Evolutionary conservation across 1,284 basidiomycete genomes (phyloP), one percentile per base, ranked within the genome.

Genomic region (Sporisorium exsertum): DNA sequence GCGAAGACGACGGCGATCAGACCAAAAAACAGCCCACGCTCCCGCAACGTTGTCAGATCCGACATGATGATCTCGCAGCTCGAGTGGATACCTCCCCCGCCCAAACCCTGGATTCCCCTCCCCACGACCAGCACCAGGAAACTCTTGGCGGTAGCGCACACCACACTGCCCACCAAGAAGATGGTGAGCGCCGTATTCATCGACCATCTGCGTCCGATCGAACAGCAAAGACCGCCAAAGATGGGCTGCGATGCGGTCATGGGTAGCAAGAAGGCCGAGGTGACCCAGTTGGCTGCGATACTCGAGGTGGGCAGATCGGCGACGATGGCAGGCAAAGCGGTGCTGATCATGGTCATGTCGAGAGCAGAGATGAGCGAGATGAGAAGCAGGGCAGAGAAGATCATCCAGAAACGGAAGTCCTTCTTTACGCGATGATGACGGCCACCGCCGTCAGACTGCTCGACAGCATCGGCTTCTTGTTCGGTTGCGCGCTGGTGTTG

Each of bases 71-170:
- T 87, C 45, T 86, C 86, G 22, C 84, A 81, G 22, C 87, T 72
- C 20, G 87, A 85, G 13, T 87, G 75, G 33, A 88, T 80, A 10
- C 87, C 87, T 7, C 87, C 87, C 10, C 84, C 87, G 4, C 87
- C 88, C 20, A 87, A 71, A 2, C 87, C 88, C 55, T 86, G 85
- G 12, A 88, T 54, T 8, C 69, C 77, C 12, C 79, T 27, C 2
- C 74, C 79, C 13, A 72, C 35, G 7, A 78, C 71, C 7, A 81
- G 53, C 4, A 64, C 43, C 13, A 74, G n/a, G 40, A 79, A 58
- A 4, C 51, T 49, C 29, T 64, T 66, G 33, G 77, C 58, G 2
- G 66, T 40, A 0, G 71, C 78, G 35, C 74, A 71, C 0, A 75
- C 54, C 5, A 79, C 51, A 12, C 57, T 63, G 2, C 79, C 79